These are phyloP conservation scores for Venturia asperata DNA, from an alignment of 2,329 filamentous ascomycete genomes.

Conservation along the genomic window DNA sequence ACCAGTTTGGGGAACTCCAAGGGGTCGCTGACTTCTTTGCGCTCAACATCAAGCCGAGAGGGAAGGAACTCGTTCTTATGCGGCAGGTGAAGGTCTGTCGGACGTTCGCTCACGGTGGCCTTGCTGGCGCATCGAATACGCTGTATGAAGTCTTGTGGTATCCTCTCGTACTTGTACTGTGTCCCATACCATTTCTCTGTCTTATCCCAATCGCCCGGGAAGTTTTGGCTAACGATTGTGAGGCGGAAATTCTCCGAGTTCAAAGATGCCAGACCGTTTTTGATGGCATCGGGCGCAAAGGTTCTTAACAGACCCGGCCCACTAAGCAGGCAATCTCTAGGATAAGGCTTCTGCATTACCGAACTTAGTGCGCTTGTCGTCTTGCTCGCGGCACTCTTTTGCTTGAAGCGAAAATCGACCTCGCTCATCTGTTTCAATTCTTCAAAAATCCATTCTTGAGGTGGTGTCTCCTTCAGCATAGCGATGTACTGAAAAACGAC, in stretches of 20 bases:
- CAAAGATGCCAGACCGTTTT: conserved; percentile 63
- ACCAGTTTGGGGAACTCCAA: conserved; percentile 70
- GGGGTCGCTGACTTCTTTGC: conserved; percentile 65
- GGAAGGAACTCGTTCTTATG: conserved; percentile 96
- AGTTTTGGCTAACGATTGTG: conserved; percentile 72
- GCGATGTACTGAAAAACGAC: conserved; percentile 87
- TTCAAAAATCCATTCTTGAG: conserved; percentile 88
- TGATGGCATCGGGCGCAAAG: conserved; percentile 73
- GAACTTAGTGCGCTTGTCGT: conserved; percentile 81
- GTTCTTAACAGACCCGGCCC: conserved; percentile 67
- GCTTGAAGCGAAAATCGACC: conserved; percentile 89
- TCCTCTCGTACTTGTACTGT: conserved; percentile 77
- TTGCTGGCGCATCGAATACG: conserved; percentile 60
- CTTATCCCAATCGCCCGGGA: conserved; percentile 74
- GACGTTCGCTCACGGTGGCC: conserved; percentile 51
- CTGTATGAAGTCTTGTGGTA: conserved; percentile 66
- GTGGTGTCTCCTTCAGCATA: conserved; percentile 70
- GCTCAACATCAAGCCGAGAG: conserved; percentile 86
- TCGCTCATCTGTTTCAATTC: conserved; percentile 87
- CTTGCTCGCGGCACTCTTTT: conserved; percentile 81
- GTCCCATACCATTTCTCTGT: conserved; percentile 98
- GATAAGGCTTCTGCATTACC: conserved; percentile 78
- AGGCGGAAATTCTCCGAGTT: conserved; percentile 85
- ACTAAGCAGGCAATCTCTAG: conserved; percentile 81
- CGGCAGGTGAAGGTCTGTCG: conserved; percentile 71